phyloP scores from a whole-genome alignment of 2,329 filamentous ascomycete species.

The Ceratocystis huliohia region DNA sequence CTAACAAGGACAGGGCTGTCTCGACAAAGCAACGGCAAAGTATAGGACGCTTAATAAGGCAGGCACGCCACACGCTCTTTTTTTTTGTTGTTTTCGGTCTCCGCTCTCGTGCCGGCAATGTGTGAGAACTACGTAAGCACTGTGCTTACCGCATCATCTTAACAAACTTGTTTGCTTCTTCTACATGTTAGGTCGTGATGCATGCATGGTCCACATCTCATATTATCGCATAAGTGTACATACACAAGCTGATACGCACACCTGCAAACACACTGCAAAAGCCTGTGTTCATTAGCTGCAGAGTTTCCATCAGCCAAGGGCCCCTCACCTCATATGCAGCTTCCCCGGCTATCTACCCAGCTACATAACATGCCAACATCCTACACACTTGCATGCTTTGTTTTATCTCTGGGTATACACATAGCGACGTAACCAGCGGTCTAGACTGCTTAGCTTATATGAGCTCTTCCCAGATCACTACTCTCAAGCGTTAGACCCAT shows the following conservation, averaged over 20 bases:
- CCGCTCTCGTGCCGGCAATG: too few relatives aligned
- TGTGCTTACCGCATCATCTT: not conserved
- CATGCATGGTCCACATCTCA: not conserved
- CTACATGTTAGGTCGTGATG: not conserved
- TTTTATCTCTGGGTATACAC: not conserved
- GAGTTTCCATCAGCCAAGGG: not conserved
- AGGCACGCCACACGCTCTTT: too few relatives aligned
- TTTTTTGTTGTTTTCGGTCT: too few relatives aligned
- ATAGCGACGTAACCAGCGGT: not conserved
- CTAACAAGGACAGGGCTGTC: too few relatives aligned
- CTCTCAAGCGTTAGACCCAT: not conserved
- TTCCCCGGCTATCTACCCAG: not conserved
- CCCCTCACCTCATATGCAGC: not conserved
- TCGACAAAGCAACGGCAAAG: too few relatives aligned
- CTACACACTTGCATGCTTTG: not conserved
- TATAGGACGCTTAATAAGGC: too few relatives aligned
- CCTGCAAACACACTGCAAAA: not conserved
- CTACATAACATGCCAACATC: not conserved
- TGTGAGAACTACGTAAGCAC: not conserved
- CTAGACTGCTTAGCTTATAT: not conserved
- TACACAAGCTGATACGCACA: not conserved
- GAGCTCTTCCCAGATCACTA: not conserved
- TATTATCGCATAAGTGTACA: not conserved
- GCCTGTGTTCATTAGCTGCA: not conserved
- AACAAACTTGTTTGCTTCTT: not conserved